Percentiles rank a stretch among this genome's conserved stretches.
These are phyloP conservation scores for Leptographium lundbergii DNA, from an alignment of 2,329 filamentous ascomycete genomes.

Conservation along the genomic window DNA sequence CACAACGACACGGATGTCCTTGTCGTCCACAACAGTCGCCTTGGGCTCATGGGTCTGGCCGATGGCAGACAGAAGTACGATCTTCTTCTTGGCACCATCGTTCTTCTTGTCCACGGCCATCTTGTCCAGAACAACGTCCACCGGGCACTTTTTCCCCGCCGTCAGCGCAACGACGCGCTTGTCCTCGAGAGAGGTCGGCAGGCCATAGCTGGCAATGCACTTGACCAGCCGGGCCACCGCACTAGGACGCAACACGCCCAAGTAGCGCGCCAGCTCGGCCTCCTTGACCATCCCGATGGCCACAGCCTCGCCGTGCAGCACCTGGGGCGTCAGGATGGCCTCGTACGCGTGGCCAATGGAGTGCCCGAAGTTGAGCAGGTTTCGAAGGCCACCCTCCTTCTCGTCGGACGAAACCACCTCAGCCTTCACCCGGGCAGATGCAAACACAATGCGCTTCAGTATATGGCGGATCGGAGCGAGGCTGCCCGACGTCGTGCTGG, in stretches of 20 bases:
- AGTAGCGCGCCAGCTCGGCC: slow-evolving; percentile 79
- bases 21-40: slow-evolving; percentile 81
- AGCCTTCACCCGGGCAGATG: slow-evolving; percentile 86
- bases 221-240: slow-evolving; percentile 85
- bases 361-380: slow-evolving; percentile 93
- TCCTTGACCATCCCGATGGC: slow-evolving; percentile 98
- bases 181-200: slow-evolving; percentile 77
- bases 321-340: slow-evolving; percentile 86
- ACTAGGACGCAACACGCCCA: slow-evolving; percentile 73
- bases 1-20: slow-evolving; percentile 69
- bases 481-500: slow-evolving; percentile 31
- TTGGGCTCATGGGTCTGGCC: slow-evolving; percentile 77
- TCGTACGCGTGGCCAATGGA: slow-evolving; percentile 96
- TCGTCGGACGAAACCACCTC: slow-evolving; percentile 91
- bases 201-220: slow-evolving; percentile 84
- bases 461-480: slow-evolving; percentile 59
- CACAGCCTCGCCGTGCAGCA: slow-evolving; percentile 90
- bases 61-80: slow-evolving; percentile 83
- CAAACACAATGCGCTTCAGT: slow-evolving; percentile 70
- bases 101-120: slow-evolving; percentile 99
- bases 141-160: slow-evolving; percentile 75
- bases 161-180: slow-evolving; percentile 70
- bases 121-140: slow-evolving; percentile 74
- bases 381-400: slow-evolving; percentile 83
- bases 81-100: slow-evolving; percentile 86